phyloP scores from a whole-genome alignment of 139 green algal species.

The Gonium pectorale region DNA sequence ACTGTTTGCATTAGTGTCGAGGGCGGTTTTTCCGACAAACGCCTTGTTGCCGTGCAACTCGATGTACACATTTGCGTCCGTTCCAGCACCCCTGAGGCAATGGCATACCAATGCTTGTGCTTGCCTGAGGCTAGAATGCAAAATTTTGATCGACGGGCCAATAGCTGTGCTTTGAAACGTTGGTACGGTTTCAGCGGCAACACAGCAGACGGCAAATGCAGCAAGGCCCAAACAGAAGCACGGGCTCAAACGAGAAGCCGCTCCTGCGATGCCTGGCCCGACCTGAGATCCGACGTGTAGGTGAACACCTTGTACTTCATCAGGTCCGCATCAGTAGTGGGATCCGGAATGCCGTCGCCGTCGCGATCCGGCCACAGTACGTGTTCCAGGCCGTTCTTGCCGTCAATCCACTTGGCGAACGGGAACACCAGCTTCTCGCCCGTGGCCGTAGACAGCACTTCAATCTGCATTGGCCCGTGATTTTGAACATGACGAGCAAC shows the following conservation, averaged over 20 bases:
- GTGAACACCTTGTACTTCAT: constrained; percentile 59
- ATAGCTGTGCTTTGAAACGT: too few relatives aligned
- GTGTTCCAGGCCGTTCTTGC: constrained; percentile 55
- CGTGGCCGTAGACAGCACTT: constrained; percentile 50
- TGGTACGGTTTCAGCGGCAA: too few relatives aligned
- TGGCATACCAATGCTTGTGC: too few relatives aligned
- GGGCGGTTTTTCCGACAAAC: constrained; percentile 49
- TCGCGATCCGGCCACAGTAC: constrained; percentile 59
- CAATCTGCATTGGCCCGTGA: too few relatives aligned
- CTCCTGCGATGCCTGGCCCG: too few relatives aligned
- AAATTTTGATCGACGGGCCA: too few relatives aligned
- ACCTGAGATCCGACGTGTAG: constrained; percentile 59
- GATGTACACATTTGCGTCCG: constrained; percentile 69
- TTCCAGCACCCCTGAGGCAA: constrained; percentile 52
- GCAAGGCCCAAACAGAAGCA: too few relatives aligned
- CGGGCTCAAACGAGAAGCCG: too few relatives aligned
- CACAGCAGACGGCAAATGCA: too few relatives aligned
- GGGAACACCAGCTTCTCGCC: constrained; percentile 61
- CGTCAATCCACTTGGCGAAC: constrained; percentile 61
- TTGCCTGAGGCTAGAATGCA: too few relatives aligned
- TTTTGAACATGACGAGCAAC: too few relatives aligned
- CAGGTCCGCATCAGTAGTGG: constrained; percentile 36
- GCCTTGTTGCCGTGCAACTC: constrained; percentile 63
- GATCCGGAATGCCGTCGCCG: constrained; percentile 57
- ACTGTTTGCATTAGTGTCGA: constrained; percentile 56